Evolutionary conservation across 1,284 basidiomycete species (phyloP).

Genomic region (Crepidotus sp.): DNA sequence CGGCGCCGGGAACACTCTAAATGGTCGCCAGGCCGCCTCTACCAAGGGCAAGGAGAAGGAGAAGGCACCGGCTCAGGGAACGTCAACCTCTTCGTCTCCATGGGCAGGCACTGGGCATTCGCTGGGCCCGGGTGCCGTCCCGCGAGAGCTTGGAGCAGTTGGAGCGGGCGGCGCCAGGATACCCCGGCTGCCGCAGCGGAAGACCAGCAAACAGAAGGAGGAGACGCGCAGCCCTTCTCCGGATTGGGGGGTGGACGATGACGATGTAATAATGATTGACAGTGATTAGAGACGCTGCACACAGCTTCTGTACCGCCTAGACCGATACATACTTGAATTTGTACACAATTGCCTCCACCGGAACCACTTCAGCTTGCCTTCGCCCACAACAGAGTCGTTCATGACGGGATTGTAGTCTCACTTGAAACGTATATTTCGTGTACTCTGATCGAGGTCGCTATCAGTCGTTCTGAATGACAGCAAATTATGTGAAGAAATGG

Average conservation of each 20-base stretch:
- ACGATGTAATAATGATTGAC: slow-evolving; percentile 64
- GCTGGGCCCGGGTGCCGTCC: slow-evolving; percentile 35
- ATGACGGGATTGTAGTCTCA: too few relatives aligned
- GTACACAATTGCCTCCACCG: too few relatives aligned
- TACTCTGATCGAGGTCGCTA: too few relatives aligned
- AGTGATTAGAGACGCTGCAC: slow-evolving; percentile 40
- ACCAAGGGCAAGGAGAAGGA: slow-evolving; percentile 51
- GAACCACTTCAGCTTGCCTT: too few relatives aligned
- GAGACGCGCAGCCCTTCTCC: slow-evolving; percentile 55
- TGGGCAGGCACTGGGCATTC: slow-evolving; percentile 53
- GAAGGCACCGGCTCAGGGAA: slow-evolving; percentile 33
- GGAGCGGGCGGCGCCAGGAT: slow-evolving; percentile 47
- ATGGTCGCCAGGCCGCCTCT: slow-evolving; percentile 33
- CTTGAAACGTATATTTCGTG: too few relatives aligned
- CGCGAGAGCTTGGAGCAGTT: slow-evolving; percentile 31
- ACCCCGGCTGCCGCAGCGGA: slow-evolving; percentile 35
- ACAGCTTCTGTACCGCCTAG: not conserved
- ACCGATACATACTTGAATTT: too few relatives aligned
- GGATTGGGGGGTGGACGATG: slow-evolving; percentile 70
- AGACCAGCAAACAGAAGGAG: slow-evolving; percentile 23
- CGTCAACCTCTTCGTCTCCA: slow-evolving; percentile 23
- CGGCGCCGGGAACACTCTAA: slow-evolving; percentile 47
- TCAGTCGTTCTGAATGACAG: too few relatives aligned
- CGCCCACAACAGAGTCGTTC: too few relatives aligned
- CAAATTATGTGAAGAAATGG: too few relatives aligned